Evolutionary conservation across 2,329 filamentous ascomycete species (phyloP).

Genomic region (Diaporthe sp.): DNA sequence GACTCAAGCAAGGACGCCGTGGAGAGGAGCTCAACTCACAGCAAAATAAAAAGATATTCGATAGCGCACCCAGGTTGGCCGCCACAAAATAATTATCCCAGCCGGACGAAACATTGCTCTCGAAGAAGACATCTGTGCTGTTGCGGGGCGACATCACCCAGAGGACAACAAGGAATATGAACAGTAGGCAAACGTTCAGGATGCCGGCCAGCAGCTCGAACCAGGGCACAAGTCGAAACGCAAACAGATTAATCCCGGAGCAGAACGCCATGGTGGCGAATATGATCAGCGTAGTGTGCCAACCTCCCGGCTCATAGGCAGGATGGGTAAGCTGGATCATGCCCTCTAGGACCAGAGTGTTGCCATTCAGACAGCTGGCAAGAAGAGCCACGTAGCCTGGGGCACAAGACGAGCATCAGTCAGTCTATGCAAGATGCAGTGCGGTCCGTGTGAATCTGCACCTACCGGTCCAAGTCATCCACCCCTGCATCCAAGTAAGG

Average conservation of each 20-base stretch:
- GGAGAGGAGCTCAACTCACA: slow-evolving; percentile 40
- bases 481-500: slow-evolving; percentile 46
- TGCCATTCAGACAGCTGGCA: slow-evolving; percentile 50
- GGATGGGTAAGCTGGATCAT: slow-evolving; percentile 36
- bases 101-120: slow-evolving; percentile 29
- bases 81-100: slow-evolving; percentile 40
- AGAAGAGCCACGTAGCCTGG: slow-evolving; percentile 54
- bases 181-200: slow-evolving; percentile 42
- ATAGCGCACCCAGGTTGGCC: slow-evolving; percentile 54
- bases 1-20: fast-evolving
- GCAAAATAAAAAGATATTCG: slow-evolving; percentile 50
- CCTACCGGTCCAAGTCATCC: slow-evolving; percentile 59
- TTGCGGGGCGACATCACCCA: slow-evolving; percentile 38
- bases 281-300: slow-evolving; percentile 56
- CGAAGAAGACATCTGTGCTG: slow-evolving; percentile 13
- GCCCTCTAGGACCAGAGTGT: slow-evolving; percentile 35
- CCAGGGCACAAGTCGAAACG: slow-evolving; percentile 55
- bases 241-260: slow-evolving; percentile 50
- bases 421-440: neutral
- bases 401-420: neutral
- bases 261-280: slow-evolving; percentile 47
- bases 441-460: slow-evolving; percentile 37
- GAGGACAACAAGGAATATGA: slow-evolving; percentile 36
- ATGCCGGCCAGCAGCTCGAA: slow-evolving; percentile 54
- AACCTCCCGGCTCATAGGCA: slow-evolving; percentile 42